Evolutionary conservation across 768 basidiomycete species (phyloP), one percentile per base, ranked within the genome.

Genomic region (Tremella mesenterica): DNA sequence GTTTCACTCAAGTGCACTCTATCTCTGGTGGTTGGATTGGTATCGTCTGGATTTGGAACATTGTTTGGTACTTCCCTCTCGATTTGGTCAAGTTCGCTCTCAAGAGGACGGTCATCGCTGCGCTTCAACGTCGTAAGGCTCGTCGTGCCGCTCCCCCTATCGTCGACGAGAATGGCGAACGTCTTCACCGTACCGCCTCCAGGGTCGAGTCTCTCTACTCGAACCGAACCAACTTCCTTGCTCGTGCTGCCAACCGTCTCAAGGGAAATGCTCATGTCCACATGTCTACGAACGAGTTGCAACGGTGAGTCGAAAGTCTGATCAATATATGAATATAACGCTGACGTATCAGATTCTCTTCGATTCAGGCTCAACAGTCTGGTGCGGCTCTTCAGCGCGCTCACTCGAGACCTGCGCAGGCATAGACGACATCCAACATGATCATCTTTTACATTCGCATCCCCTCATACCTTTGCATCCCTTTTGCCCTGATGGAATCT

Each of bases 11-110:
- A 50, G 86, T 96, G 59, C 73, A 77, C 29, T 70, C 76, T 21
- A 83, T 96, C 72, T 87, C 85, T 57, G 92, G 87, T 70, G 86
- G 84, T 25, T 96, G 92, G 92, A 88, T 96, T 61, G 93, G 92
- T 76, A 91, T 97, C 61, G 80, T 93, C 54, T 96, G 92, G 92
- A 80, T 70, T 25, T 67, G 91, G 91, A 86, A 96, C 77, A 86
- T 95, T 60, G 64, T 92, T 52, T 93, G 93, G 92, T 97, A 92
- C 81, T 72, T 87, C 60, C 93, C 93, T 48, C 83, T 97, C 46
- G 93, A 97, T 75, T 81, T 82, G 75, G 86, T 95, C 81, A 95
- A 93, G 79, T 93, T 95, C 74, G 86, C 79, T 29, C 91, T 96
- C 87, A 91, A 93, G 78, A 86, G 84, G 8, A 92, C 88, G 5